These are phyloP conservation scores for Talaromyces rugulosus DNA, from an alignment of 2,329 filamentous ascomycete species.

Conservation along the genomic window DNA sequence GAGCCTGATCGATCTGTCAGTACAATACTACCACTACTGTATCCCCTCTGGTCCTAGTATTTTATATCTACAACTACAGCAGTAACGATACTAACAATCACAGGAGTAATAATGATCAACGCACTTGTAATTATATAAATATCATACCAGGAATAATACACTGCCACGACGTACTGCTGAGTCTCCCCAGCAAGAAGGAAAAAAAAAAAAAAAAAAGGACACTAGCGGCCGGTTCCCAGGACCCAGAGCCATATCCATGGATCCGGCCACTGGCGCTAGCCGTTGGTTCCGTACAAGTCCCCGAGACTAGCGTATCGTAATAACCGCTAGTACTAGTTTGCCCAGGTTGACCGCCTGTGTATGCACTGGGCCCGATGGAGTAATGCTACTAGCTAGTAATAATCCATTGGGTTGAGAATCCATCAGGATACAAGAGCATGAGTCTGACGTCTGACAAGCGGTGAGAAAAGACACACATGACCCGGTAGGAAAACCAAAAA, in stretches of 20 bases:
- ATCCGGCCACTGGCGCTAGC: conserved; percentile 12
- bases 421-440: neutral
- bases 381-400: neutral
- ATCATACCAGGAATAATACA: too few species aligned
- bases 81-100: too few species aligned
- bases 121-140: too few species aligned
- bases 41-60: too few species aligned
- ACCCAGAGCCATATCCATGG: conserved; percentile 15
- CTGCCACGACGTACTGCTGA: too few species aligned
- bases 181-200: too few species aligned
- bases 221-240: conserved; percentile 7
- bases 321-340: neutral
- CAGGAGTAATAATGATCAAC: too few species aligned
- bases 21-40: neutral
- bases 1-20: conserved; percentile 2
- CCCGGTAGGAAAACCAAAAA: neutral
- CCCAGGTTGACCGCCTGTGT: neutral
- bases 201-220: too few species aligned
- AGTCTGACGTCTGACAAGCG: neutral
- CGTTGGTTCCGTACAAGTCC: conserved; percentile 4
- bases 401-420: neutral
- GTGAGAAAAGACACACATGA: neutral
- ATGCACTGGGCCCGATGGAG: neutral
- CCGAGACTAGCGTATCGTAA: conserved; percentile 5
- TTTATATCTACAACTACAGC: too few species aligned